Conservation (phyloP, 768 basidiomycete species). For the Lactarius sanguifluus region DNA sequence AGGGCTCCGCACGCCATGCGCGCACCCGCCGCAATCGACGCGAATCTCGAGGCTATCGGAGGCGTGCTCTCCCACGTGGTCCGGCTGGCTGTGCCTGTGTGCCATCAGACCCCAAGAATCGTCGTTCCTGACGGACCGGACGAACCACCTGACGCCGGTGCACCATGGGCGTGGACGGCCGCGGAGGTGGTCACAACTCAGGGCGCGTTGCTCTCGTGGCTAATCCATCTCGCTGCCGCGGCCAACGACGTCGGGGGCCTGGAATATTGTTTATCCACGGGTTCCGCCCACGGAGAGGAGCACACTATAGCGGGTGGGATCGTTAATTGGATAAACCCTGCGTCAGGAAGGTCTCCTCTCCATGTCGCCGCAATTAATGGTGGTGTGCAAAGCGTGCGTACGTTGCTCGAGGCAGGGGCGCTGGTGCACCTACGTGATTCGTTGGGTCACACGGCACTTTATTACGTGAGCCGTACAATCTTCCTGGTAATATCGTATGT, state of each 20-base stretch:
- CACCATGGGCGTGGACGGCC: slow-evolving; percentile 78
- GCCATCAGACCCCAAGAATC: slow-evolving; percentile 41
- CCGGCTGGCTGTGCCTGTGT: slow-evolving; percentile 51
- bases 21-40: slow-evolving; percentile 43
- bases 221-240: slow-evolving; percentile 77
- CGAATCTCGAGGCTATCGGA: slow-evolving; percentile 60
- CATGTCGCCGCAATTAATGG: slow-evolving; percentile 80
- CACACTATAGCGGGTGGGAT: slow-evolving; percentile 60
- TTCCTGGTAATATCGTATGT: background rate
- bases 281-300: slow-evolving; percentile 26
- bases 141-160: slow-evolving; percentile 45
- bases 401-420: slow-evolving; percentile 70
- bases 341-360: slow-evolving; percentile 72
- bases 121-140: slow-evolving; percentile 40
- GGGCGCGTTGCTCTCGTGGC: slow-evolving; percentile 67
- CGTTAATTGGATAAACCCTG: slow-evolving; percentile 68
- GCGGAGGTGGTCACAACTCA: slow-evolving; percentile 72
- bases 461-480: slow-evolving; percentile 55
- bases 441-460: slow-evolving; percentile 80
- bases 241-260: slow-evolving; percentile 65
- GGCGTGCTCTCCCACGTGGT: slow-evolving; percentile 67
- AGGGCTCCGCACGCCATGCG: slow-evolving; percentile 42
- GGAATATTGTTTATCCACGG: slow-evolving; percentile 51
- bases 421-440: slow-evolving; percentile 79
- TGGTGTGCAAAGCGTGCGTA: slow-evolving; percentile 40